Conservation (phyloP, 495 filamentous ascomycete species). For the Hypoxylon fragiforme region DNA sequence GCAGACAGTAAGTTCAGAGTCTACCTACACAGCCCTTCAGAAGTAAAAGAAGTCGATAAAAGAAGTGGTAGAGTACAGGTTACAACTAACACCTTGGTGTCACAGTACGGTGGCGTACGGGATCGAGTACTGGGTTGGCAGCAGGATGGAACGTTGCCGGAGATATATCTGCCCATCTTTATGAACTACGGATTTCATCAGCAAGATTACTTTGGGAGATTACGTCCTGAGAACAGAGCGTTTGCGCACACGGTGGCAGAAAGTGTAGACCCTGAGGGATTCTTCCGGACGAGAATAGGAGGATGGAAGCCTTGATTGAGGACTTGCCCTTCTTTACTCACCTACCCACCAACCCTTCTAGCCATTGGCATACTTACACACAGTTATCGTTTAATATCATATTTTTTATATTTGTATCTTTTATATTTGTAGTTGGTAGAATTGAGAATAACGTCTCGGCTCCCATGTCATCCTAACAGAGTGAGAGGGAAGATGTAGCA, state of each 20-base stretch:
- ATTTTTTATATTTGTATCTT: no score
- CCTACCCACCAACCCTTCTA: no score
- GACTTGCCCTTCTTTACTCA: no score
- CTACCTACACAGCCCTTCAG: no score
- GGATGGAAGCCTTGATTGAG: slow-evolving; percentile 43
- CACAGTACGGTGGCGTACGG: slow-evolving; percentile 33
- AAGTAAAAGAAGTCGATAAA: no score
- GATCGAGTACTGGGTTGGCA: slow-evolving; percentile 40
- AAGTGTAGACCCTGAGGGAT: slow-evolving; percentile 55
- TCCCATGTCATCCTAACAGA: no score
- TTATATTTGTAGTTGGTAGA: no score
- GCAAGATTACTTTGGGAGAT: slow-evolving; percentile 58
- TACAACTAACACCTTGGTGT: slow-evolving; percentile 5
- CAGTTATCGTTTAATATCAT: no score
- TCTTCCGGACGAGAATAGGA: slow-evolving; percentile 58
- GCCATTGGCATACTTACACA: no score
- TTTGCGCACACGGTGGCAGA: slow-evolving; percentile 43
- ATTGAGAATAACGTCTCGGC: no score
- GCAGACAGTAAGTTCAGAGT: slow-evolving; percentile 28
- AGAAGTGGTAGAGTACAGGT: no score
- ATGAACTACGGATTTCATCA: slow-evolving; percentile 60
- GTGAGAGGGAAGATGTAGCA: no score
- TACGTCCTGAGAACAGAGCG: slow-evolving; percentile 47
- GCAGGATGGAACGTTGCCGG: slow-evolving; percentile 50
- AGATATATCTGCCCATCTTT: slow-evolving; percentile 57